Conservation (phyloP, 2,329 filamentous ascomycete genomes). For the Pestalotiopsis sp. region DNA sequence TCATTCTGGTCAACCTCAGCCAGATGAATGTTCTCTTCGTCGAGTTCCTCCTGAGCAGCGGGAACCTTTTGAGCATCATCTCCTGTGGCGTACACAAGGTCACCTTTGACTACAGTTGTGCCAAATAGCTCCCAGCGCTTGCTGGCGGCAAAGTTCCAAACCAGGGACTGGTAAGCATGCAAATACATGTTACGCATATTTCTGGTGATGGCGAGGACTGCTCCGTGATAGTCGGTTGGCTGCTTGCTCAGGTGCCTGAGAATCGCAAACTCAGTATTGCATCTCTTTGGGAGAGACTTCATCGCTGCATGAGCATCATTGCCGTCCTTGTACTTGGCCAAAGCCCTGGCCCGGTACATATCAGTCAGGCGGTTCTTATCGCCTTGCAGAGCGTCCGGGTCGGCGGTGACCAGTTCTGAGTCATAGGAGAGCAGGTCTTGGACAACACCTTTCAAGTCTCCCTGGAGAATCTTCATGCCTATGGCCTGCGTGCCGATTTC, state of each 20-base stretch:
- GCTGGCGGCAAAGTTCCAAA: conserved; percentile 88
- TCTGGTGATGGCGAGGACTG: conserved; percentile 77
- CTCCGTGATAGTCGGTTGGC: conserved; percentile 73
- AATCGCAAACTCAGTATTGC: conserved; percentile 76
- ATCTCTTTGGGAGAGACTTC: conserved; percentile 74
- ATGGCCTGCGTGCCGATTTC: conserved; percentile 82
- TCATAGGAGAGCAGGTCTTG: conserved; percentile 76
- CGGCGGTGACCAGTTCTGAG: conserved; percentile 55
- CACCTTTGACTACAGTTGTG: conserved; percentile 74
- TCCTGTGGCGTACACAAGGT: conserved; percentile 68
- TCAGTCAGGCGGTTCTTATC: conserved; percentile 68
- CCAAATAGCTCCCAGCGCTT: conserved; percentile 80
- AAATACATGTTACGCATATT: conserved; percentile 92
- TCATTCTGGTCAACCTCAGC: conserved; percentile 45
- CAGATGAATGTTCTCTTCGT: conserved; percentile 64
- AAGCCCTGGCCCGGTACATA: conserved; percentile 74
- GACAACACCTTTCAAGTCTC: conserved; percentile 79
- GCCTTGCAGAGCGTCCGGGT: conserved; percentile 37
- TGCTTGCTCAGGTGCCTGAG: conserved; percentile 72
- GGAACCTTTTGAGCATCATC: conserved; percentile 32
- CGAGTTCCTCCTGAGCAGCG: conserved; percentile 61
- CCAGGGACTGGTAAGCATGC: conserved; percentile 91
- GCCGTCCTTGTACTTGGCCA: conserved; percentile 70
- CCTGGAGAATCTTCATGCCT: conserved; percentile 80
- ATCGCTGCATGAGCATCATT: conserved; percentile 63